phyloP scores from a whole-genome alignment of 805 yeast genomes.

The Kregervanrija fluxuum region DNA sequence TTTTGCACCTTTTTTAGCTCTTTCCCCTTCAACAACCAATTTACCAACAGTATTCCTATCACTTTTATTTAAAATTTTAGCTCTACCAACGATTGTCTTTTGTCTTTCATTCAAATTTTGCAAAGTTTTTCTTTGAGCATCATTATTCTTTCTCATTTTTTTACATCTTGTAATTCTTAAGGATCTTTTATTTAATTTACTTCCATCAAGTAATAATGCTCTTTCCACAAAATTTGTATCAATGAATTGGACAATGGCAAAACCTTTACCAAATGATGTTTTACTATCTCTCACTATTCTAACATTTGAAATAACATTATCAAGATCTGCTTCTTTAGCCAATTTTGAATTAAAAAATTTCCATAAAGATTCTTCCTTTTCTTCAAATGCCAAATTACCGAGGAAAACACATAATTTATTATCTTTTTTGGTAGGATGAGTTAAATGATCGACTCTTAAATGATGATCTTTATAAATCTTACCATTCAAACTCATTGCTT shows the following conservation, averaged over 20 bases:
- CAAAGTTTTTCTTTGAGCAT: slow-evolving; percentile 10
- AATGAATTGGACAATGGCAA: slow-evolving; percentile 88
- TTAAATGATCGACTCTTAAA: slow-evolving; percentile 84
- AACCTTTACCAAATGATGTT: slow-evolving; percentile 95
- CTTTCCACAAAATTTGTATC: slow-evolving; percentile 68
- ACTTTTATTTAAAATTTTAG: slow-evolving; percentile 69
- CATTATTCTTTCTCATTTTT: slow-evolving; percentile 25
- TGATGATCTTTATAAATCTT: slow-evolving; percentile 63
- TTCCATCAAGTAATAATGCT: slow-evolving; percentile 71
- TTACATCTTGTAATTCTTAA: slow-evolving; percentile 74
- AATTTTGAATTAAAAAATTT: slow-evolving; percentile 53
- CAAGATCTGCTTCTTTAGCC: slow-evolving; percentile 39
- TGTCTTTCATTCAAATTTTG: slow-evolving; percentile 52
- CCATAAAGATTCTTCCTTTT: slow-evolving; percentile 86
- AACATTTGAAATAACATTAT: slow-evolving; percentile 62
- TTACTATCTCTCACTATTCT: slow-evolving; percentile 87
- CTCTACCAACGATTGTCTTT: slow-evolving; percentile 75
- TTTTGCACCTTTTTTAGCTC: slow-evolving; percentile 64
- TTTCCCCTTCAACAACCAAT: slow-evolving; percentile 59
- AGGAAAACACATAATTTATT: slow-evolving; percentile 80
- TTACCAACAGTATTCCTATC: slow-evolving; percentile 67
- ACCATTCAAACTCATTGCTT: slow-evolving; percentile 53
- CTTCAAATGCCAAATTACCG: slow-evolving; percentile 92
- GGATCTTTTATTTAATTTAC: slow-evolving; percentile 50
- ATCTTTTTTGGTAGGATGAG: slow-evolving; percentile 84